These are phyloP conservation scores for Backusella circina DNA, from an alignment of 192 early-diverging fungal species.

Conservation along the genomic window DNA sequence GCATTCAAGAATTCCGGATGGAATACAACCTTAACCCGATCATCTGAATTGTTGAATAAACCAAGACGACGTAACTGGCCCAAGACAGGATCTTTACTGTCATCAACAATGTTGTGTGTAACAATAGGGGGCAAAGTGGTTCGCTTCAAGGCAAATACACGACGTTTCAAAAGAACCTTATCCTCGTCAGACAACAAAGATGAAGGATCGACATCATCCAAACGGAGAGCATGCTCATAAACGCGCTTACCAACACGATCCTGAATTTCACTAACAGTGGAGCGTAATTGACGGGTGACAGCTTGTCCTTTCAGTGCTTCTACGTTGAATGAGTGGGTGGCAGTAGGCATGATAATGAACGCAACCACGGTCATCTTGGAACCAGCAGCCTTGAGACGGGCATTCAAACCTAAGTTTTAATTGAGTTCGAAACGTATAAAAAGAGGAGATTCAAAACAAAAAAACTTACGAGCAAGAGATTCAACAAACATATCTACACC, in stretches of 20 bases:
- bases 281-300: conserved; percentile 89
- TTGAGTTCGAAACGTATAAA: neutral
- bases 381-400: conserved; percentile 72
- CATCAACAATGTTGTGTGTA: conserved; percentile 96
- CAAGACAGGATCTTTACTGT: conserved; percentile 84
- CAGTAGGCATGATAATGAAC: conserved; percentile 93
- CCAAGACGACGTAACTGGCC: conserved; percentile 72
- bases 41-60: conserved; percentile 86
- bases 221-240: conserved; percentile 78
- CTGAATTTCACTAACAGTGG: conserved; percentile 86
- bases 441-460: neutral
- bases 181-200: conserved; percentile 83
- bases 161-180: conserved; percentile 85
- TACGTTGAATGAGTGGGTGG: conserved; percentile 89
- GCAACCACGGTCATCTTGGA: conserved; percentile 93
- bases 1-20: conserved; percentile 98
- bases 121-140: conserved; percentile 89
- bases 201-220: conserved; percentile 66
- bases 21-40: conserved; percentile 96
- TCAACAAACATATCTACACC: conserved; percentile 99
- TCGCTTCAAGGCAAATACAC: conserved; percentile 90
- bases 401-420: conserved; percentile 66
- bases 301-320: conserved; percentile 97
- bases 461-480: conserved; percentile 74
- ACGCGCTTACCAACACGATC: conserved; percentile 79